phyloP scores from a whole-genome alignment of 306 rosid genomes.

The Prunus salicina region DNA sequence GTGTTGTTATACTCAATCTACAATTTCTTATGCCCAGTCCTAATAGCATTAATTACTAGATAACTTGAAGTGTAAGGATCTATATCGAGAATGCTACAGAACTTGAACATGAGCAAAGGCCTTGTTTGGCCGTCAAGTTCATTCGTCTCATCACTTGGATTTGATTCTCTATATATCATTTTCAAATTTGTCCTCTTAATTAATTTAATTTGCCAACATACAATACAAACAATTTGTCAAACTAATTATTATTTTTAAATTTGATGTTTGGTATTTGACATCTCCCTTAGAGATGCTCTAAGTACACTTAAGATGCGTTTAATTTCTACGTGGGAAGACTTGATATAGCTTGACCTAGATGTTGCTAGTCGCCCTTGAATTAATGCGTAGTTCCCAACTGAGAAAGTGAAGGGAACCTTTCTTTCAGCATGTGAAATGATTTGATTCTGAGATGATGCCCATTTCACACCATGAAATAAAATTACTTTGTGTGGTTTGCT shows the following conservation, averaged over 20 bases:
- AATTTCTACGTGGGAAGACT: slow-evolving; percentile 12
- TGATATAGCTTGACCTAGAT: neutral
- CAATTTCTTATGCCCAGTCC: too few relatives aligned
- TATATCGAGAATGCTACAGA: too few relatives aligned
- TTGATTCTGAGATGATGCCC: neutral
- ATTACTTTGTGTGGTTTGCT: neutral
- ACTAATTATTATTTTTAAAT: neutral
- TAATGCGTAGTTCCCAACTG: neutral
- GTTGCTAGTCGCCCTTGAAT: neutral
- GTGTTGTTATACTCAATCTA: too few relatives aligned
- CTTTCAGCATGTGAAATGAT: slow-evolving; percentile 6
- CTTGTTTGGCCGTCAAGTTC: neutral
- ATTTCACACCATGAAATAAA: neutral
- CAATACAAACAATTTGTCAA: neutral
- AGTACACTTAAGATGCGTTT: neutral
- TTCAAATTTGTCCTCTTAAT: neutral
- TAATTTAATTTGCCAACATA: neutral
- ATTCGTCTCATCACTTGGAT: neutral
- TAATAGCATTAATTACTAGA: too few relatives aligned
- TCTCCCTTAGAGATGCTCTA: too few relatives aligned
- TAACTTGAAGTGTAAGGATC: too few relatives aligned
- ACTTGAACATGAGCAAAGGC: too few relatives aligned
- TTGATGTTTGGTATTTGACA: too few relatives aligned
- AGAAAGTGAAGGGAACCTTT: neutral
- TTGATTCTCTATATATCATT: neutral